phyloP scores from a whole-genome alignment of 768 basidiomycete species.

The Russula earlei region DNA sequence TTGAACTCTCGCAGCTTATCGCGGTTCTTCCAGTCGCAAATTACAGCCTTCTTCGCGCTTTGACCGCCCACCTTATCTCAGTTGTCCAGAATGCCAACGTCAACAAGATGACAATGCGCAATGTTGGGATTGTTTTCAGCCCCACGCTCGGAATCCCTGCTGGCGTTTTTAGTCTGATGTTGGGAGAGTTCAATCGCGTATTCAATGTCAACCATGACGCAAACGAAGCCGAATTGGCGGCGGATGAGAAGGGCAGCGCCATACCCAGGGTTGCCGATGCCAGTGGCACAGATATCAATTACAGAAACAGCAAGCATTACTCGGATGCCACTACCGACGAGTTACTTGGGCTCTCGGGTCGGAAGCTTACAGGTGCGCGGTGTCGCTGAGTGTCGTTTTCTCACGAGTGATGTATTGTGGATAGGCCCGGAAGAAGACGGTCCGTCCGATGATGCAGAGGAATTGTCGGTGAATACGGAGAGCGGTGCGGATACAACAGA shows the following conservation, averaged over 20 bases:
- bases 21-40: conserved; percentile 83
- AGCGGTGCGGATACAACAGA: conserved; percentile 67
- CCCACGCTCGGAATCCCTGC: conserved; percentile 98
- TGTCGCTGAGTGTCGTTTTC: background rate
- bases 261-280: conserved; percentile 10
- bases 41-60: conserved; percentile 86
- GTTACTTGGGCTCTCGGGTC: conserved; percentile 67
- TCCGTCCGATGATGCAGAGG: conserved; percentile 62
- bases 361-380: conserved; percentile 53
- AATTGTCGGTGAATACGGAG: conserved; percentile 57
- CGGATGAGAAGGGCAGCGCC: conserved; percentile 7
- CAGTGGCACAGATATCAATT: conserved; percentile 34
- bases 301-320: conserved; percentile 79
- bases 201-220: conserved; percentile 65
- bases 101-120: conserved; percentile 99
- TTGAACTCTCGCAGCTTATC: conserved; percentile 79
- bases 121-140: conserved; percentile 97
- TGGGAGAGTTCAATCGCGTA: conserved; percentile 86
- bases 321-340: conserved; percentile 76
- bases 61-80: conserved; percentile 90
- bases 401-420: conserved; percentile 21
- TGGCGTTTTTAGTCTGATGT: conserved; percentile 89
- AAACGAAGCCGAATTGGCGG: conserved; percentile 18
- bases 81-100: conserved; percentile 83
- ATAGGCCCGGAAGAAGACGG: conserved; percentile 41